Percentiles rank a stretch among this genome's conserved stretches.
phyloP scores from a whole-genome alignment of 352 stramenopile species.

The Phytophthora tubulina region DNA sequence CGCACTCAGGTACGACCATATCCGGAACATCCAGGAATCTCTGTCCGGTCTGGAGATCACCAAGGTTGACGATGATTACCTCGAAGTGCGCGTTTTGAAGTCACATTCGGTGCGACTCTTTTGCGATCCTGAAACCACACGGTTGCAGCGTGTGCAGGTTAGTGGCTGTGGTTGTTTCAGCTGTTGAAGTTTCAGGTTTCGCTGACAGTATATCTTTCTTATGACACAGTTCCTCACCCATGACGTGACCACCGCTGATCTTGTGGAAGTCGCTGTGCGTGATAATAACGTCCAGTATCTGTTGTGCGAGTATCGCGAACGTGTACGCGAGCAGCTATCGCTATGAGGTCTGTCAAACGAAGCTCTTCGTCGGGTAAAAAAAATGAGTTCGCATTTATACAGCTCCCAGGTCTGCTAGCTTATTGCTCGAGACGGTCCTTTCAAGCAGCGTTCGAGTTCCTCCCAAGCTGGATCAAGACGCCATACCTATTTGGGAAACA shows the following conservation, averaged over 20 bases:
- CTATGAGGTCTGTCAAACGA: constrained; percentile 6
- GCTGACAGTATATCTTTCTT: constrained; percentile 5
- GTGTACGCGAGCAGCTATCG: constrained; percentile 40
- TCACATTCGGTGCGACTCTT: constrained; percentile 66
- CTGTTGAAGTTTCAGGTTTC: background rate
- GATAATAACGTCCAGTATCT: constrained; percentile 71
- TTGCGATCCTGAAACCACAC: constrained; percentile 64
- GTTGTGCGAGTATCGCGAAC: constrained; percentile 68
- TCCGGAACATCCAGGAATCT: constrained; percentile 62
- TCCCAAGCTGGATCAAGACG: background rate
- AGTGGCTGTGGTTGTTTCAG: constrained; percentile 11
- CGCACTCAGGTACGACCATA: constrained; percentile 65
- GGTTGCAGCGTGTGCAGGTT: constrained; percentile 70
- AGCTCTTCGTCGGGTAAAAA: constrained; percentile 6
- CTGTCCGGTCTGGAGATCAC: constrained; percentile 68
- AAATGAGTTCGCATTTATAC: constrained; percentile 30
- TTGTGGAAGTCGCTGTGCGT: constrained; percentile 63
- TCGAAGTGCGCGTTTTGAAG: constrained; percentile 68
- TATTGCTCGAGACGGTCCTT: background rate
- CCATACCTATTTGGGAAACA: constrained; percentile 32
- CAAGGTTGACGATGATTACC: constrained; percentile 63
- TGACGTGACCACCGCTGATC: constrained; percentile 47
- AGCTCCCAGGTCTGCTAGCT: constrained; percentile 1
- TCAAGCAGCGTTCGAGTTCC: background rate
- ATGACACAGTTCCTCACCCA: constrained; percentile 10